Evolutionary conservation across 306 rosid genomes (phyloP).

Genomic region (Cajanus cajan): DNA sequence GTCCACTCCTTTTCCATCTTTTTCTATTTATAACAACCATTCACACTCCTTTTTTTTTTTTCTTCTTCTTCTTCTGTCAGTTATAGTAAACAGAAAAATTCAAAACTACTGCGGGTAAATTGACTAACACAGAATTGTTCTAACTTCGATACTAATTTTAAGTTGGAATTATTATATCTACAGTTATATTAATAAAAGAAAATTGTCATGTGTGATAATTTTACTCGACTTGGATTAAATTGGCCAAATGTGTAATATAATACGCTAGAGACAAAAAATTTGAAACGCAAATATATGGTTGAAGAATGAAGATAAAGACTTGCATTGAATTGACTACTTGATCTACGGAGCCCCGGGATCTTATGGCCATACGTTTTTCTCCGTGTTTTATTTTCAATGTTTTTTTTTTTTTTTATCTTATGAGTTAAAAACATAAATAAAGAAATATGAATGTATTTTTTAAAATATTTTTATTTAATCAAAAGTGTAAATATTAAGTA

Average conservation of each 20-base stretch:
- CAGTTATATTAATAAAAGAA: too few species aligned
- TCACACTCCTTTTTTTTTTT: neutral
- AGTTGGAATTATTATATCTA: too few species aligned
- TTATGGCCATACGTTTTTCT: neutral
- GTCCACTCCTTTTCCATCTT: constrained; percentile 20
- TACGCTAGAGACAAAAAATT: neutral
- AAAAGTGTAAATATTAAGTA: neutral
- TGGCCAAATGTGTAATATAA: neutral
- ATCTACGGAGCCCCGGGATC: neutral
- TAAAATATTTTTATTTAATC: neutral
- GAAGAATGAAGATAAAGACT: neutral
- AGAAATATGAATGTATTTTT: neutral
- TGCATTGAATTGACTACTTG: neutral
- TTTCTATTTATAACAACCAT: neutral
- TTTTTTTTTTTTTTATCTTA: neutral
- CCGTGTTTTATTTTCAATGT: neutral
- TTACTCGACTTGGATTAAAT: neutral
- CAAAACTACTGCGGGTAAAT: neutral
- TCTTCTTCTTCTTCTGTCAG: neutral
- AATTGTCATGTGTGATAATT: neutral
- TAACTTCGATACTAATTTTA: too few species aligned
- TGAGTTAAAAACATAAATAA: neutral
- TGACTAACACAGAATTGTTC: neutral
- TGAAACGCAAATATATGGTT: neutral
- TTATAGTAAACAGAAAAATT: neutral